Evolutionary conservation across 164 flowering plant genomes (phyloP), one percentile per base, ranked within the genome.

Genomic region (Liquidambar formosana): DNA sequence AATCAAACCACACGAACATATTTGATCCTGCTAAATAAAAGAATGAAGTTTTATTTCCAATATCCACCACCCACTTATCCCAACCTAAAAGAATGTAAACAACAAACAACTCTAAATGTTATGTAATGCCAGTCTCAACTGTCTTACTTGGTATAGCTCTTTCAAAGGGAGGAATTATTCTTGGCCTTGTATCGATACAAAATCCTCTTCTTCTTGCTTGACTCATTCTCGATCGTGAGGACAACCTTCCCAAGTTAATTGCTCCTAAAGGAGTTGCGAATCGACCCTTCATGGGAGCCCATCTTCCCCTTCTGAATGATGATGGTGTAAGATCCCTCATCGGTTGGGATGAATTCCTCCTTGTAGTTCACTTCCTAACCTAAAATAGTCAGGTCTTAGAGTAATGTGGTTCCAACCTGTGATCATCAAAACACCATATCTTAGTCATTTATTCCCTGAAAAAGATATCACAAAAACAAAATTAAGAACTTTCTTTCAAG

Each of bases 331-430:
- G 86, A 80, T 0, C 87, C 86, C 38, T 89, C 86, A 21, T 85
- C 90, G 8, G 49, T 52, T 4, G 97, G 94, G 4, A 85, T 81
- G 64, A 89, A 91, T 52, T 91, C 97, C 57, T 83, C 94, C 68
- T 80, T 86, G 85, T 91, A 88, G 71, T 47, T 84, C 83, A 90
- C 89, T 41, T 88, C 96, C 96, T 91, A 86, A 0, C 96, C 96
- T 74, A 84, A 3, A 8, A 91, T 92, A 44, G 71, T 75, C 48
- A 87, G 18, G 65, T 87, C 96, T 93, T 93, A 90, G 2, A 80
- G 43, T 23, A 81, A 21, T 52, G 79, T 79, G 3, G 48, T 66
- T 69, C 83, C 88, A 53, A 45, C 76, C 92, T 84, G 80, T 53
- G 46, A 28, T 16, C 9, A 44, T 4, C 19, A 38, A 38, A 25